Conservation (phyloP, 2,329 filamentous ascomycete genomes). For the Diaporthe nobilis region DNA sequence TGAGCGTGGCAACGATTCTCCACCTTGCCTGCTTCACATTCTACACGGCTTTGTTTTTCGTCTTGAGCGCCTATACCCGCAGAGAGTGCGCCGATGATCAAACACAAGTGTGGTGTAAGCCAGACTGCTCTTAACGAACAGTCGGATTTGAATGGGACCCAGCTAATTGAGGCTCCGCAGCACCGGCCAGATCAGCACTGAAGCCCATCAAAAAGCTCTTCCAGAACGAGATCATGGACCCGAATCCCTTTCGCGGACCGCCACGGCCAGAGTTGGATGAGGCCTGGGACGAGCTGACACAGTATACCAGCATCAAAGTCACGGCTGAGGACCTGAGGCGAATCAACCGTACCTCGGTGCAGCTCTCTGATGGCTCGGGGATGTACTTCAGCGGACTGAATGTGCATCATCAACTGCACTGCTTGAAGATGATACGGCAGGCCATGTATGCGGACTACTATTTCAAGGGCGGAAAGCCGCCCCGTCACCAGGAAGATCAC, state of each 20-base stretch:
- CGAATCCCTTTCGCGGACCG: not conserved
- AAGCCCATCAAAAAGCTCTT: not conserved
- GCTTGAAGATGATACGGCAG: slow-evolving; percentile 1
- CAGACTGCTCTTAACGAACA: not conserved
- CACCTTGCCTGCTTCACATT: not conserved
- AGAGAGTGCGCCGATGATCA: not conserved
- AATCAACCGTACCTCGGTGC: not conserved
- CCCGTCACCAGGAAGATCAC: not conserved
- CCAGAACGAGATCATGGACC: not conserved
- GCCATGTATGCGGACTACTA: not conserved
- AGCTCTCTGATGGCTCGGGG: not conserved
- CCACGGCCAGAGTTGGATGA: not conserved
- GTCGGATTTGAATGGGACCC: not conserved
- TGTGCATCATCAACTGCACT: not conserved
- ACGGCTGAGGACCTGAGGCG: not conserved
- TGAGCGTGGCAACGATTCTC: not conserved
- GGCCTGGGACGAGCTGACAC: not conserved
- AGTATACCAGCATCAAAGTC: not conserved
- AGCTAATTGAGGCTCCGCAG: not conserved
- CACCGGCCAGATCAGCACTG: not conserved
- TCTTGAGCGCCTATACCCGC: not conserved
- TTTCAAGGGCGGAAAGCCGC: not conserved
- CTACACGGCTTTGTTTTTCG: not conserved
- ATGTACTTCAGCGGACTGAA: not conserved
- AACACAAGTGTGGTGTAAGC: not conserved